A percentile compares a stretch with the other conserved stretches of the same genome.
Conservation (phyloP, 139 green algal species). For the Limnomonas spitsbergensis region DNA sequence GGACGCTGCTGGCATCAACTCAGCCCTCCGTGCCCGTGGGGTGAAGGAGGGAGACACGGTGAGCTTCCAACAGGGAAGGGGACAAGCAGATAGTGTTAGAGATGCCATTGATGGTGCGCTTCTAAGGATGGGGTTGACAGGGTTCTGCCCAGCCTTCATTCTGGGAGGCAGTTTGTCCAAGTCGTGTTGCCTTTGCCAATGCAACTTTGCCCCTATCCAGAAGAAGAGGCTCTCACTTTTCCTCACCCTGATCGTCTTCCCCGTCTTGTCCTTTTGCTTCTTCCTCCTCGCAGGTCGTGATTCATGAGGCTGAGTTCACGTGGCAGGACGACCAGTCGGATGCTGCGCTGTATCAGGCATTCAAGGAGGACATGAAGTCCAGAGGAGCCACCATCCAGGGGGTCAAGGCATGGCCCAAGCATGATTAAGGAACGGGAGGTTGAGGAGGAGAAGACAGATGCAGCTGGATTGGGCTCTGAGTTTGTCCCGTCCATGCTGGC, state of each 20-base stretch:
- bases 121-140: too few relatives aligned
- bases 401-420: constrained; percentile 58
- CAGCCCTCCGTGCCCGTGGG: constrained; percentile 51
- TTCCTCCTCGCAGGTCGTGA: too few relatives aligned
- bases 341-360: constrained; percentile 63
- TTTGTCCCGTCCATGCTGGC: too few relatives aligned
- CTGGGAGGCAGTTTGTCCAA: too few relatives aligned
- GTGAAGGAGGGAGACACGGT: constrained; percentile 74
- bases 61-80: constrained; percentile 50
- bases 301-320: constrained; percentile 72
- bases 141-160: too few relatives aligned
- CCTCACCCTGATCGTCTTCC: too few relatives aligned
- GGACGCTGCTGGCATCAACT: constrained; percentile 43
- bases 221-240: too few relatives aligned
- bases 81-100: not conserved
- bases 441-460: constrained; percentile 5
- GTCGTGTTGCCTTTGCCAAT: too few relatives aligned
- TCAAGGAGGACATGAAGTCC: constrained; percentile 58
- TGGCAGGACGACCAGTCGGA: constrained; percentile 65
- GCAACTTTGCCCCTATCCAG: too few relatives aligned
- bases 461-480: too few relatives aligned
- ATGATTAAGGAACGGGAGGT: constrained; percentile 11
- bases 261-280: too few relatives aligned
- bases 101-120: too few relatives aligned
- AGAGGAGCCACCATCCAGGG: constrained; percentile 57